Conservation (phyloP, 495 filamentous ascomycete genomes). For the Hypoxylon cercidicola region DNA sequence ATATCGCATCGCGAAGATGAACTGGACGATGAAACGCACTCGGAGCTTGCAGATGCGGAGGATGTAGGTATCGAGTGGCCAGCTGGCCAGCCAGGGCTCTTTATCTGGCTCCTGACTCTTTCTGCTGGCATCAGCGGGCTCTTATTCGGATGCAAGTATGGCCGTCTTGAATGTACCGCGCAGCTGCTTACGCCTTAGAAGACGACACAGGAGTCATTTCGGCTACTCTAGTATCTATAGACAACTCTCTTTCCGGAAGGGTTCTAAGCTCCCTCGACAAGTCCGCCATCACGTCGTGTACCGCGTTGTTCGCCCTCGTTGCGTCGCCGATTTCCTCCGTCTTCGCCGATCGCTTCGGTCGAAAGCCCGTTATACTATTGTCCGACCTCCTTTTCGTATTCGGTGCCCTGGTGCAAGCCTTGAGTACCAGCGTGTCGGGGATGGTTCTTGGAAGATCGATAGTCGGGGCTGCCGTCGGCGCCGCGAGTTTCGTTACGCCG, state of each 20-base stretch:
- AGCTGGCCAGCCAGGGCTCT: constrained; percentile 48
- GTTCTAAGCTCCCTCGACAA: constrained; percentile 80
- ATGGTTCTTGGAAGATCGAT: constrained; percentile 85
- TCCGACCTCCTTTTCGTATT: constrained; percentile 82
- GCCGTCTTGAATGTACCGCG: constrained; percentile 5
- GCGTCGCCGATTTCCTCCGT: constrained; percentile 79
- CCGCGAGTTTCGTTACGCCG: constrained; percentile 83
- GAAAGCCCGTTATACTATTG: constrained; percentile 78
- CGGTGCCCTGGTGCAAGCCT: constrained; percentile 78
- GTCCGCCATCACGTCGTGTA: constrained; percentile 83
- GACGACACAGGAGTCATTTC: constrained; percentile 91
- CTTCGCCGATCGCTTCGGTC: constrained; percentile 77
- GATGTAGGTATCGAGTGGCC: constrained; percentile 24
- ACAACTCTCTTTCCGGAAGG: constrained; percentile 73
- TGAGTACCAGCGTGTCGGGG: constrained; percentile 65
- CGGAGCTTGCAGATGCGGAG: constrained; percentile 28
- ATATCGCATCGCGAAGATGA: constrained; percentile 42
- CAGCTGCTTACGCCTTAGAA: constrained; percentile 49
- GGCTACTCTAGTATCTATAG: constrained; percentile 83
- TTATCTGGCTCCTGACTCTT: constrained; percentile 79
- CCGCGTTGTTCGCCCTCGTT: constrained; percentile 81
- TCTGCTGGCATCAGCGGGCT: constrained; percentile 86
- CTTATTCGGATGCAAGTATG: constrained; percentile 83
- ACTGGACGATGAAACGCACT: constrained; percentile 37
- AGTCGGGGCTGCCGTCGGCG: constrained; percentile 84